Percentiles rank a stretch among this genome's conserved stretches.
These are phyloP conservation scores for Penicillium sp. DNA, from an alignment of 2,329 filamentous ascomycete genomes.

Conservation along the genomic window DNA sequence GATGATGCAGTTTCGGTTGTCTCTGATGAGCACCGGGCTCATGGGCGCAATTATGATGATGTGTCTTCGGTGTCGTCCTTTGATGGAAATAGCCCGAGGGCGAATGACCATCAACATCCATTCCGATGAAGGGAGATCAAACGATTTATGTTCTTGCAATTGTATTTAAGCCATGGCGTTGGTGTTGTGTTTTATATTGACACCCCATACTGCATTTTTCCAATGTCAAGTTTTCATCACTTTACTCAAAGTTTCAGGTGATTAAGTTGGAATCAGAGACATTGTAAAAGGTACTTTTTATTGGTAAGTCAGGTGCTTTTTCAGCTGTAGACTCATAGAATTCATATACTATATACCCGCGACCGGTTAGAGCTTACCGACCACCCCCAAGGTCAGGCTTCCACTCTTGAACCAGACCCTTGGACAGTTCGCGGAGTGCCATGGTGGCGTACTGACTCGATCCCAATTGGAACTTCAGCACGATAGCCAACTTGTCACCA, in stretches of 20 bases:
- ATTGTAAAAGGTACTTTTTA: not conserved
- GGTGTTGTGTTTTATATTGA: not conserved
- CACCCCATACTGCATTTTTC: not conserved
- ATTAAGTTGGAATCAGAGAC: not conserved
- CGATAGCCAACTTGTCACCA: slow-evolving; percentile 61
- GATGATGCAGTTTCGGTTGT: slow-evolving; percentile 30
- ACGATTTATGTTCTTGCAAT: not conserved
- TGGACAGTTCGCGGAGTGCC: slow-evolving; percentile 77
- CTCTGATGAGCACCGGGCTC: slow-evolving; percentile 17
- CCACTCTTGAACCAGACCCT: slow-evolving; percentile 62
- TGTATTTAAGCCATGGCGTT: slow-evolving; percentile 5
- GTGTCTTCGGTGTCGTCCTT: slow-evolving; percentile 36
- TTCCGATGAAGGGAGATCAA: not conserved
- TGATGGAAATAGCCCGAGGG: slow-evolving; percentile 14
- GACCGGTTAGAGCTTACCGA: slow-evolving; percentile 12
- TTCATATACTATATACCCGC: not conserved
- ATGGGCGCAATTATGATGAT: slow-evolving; percentile 26
- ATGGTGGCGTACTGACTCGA: slow-evolving; percentile 85
- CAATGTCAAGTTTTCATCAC: not conserved
- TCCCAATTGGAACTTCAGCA: slow-evolving; percentile 73
- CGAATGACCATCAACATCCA: not conserved
- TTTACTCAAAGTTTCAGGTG: not conserved
- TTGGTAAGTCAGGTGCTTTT: not conserved
- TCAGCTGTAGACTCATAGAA: not conserved
- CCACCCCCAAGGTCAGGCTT: slow-evolving; percentile 63